phyloP scores from a whole-genome alignment of 352 stramenopile species.

The Labyrinthula sp. region DNA sequence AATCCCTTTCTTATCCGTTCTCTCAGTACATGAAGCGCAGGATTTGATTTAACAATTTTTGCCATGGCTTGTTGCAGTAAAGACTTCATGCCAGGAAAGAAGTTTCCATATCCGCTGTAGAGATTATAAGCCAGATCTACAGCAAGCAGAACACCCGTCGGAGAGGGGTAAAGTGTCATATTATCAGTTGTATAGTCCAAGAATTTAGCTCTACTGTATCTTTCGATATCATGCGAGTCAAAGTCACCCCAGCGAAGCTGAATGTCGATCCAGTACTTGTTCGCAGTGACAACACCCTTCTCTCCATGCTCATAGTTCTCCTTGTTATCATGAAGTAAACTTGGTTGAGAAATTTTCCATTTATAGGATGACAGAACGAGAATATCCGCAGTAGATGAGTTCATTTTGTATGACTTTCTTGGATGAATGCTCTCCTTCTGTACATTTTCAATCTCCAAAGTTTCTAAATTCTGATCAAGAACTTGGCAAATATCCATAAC shows the following conservation, averaged over 20 bases:
- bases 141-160: conserved; percentile 83
- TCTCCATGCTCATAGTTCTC: conserved; percentile 88
- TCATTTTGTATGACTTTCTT: conserved; percentile 99
- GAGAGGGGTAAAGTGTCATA: conserved; percentile 98
- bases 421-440: conserved; percentile 99
- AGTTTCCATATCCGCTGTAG: conserved; percentile 98
- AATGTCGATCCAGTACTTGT: conserved; percentile 99
- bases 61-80: conserved; percentile 98
- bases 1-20: conserved; percentile 98
- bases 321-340: conserved; percentile 66
- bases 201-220: conserved; percentile 95
- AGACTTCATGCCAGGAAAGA: conserved; percentile 93
- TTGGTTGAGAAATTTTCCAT: conserved; percentile 74
- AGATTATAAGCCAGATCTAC: conserved; percentile 98
- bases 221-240: conserved; percentile 98
- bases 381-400: conserved; percentile 95
- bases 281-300: conserved; percentile 87
- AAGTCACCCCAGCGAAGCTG: conserved; percentile 99
- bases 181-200: conserved; percentile 99
- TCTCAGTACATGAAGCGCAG: conserved; percentile 92
- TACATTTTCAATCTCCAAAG: conserved; percentile 96
- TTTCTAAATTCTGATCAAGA: conserved; percentile 96
- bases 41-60: conserved; percentile 99
- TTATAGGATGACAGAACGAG: conserved; percentile 97
- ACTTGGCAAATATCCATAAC: conserved; percentile 64